These are phyloP conservation scores for Diaporthe batatas DNA, from an alignment of 2,329 filamentous ascomycete species.

Conservation along the genomic window DNA sequence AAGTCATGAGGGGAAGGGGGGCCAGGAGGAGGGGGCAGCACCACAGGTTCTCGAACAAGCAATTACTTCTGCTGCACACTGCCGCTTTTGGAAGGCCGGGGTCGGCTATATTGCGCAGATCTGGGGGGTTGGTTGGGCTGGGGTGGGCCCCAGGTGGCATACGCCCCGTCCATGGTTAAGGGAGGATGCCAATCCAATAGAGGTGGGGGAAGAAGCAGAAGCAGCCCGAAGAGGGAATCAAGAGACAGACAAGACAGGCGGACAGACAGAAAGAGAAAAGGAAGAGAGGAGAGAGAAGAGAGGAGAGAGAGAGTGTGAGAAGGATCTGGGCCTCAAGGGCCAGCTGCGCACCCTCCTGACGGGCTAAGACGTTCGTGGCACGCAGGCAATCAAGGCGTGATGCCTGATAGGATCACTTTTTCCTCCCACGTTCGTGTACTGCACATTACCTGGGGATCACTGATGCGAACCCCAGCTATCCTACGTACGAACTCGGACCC, in stretches of 20 bases:
- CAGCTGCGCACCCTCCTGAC: neutral
- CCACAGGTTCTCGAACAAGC: slow-evolving; percentile 25
- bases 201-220: slow-evolving; percentile 13
- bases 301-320: neutral
- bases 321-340: neutral
- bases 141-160: slow-evolving; percentile 6
- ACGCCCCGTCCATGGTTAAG: neutral
- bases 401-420: slow-evolving; percentile 7
- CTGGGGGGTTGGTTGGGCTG: neutral
- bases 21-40: neutral
- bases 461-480: neutral
- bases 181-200: slow-evolving; percentile 15
- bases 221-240: neutral
- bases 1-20: too few relatives aligned
- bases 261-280: neutral
- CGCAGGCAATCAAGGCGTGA: slow-evolving; percentile 13
- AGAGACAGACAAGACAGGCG: neutral
- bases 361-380: neutral
- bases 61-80: slow-evolving; percentile 36
- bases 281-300: neutral
- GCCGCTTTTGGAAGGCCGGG: slow-evolving; percentile 35
- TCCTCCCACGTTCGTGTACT: slow-evolving; percentile 16
- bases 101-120: slow-evolving; percentile 15
- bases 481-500: slow-evolving; percentile 6
- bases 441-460: slow-evolving; percentile 6